Conservation (phyloP, 257 asterid species). For the Craterostigma plantagineum region DNA sequence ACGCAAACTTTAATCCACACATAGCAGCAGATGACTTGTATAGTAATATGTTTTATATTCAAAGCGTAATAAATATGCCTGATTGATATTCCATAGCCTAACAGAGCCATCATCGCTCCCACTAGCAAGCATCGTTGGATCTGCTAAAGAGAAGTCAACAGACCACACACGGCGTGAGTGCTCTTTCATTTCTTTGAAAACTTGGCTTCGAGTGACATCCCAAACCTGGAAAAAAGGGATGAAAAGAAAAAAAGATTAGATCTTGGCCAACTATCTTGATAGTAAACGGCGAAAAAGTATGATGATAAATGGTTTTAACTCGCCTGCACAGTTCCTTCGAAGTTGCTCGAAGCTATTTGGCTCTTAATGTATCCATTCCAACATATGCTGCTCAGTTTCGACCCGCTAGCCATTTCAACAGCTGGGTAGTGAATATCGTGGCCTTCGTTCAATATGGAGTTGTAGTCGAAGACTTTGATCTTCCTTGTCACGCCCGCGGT, state of each 20-base stretch:
- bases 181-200: constrained; percentile 90
- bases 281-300: too few relatives aligned
- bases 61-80: constrained; percentile 95
- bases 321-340: constrained; percentile 98
- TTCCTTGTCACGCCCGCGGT: constrained; percentile 98
- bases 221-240: constrained; percentile 40
- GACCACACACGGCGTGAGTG: constrained; percentile 97
- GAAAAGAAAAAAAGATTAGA: not conserved
- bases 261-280: too few relatives aligned
- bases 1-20: not conserved
- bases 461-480: constrained; percentile 82
- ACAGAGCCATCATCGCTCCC: constrained; percentile 97
- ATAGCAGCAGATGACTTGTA: constrained; percentile 74
- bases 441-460: constrained; percentile 46
- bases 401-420: constrained; percentile 80
- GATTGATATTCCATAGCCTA: constrained; percentile 99
- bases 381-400: constrained; percentile 91
- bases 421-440: constrained; percentile 93
- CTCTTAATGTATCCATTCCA: constrained; percentile 93
- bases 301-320: constrained; percentile 1
- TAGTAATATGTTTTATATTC: constrained; percentile 93
- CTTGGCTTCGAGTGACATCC: constrained; percentile 83
- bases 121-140: constrained; percentile 92
- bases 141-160: constrained; percentile 80
- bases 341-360: constrained; percentile 96